phyloP scores from a whole-genome alignment of 2,329 filamentous ascomycete species.

The Parastagonospora nodorum region DNA sequence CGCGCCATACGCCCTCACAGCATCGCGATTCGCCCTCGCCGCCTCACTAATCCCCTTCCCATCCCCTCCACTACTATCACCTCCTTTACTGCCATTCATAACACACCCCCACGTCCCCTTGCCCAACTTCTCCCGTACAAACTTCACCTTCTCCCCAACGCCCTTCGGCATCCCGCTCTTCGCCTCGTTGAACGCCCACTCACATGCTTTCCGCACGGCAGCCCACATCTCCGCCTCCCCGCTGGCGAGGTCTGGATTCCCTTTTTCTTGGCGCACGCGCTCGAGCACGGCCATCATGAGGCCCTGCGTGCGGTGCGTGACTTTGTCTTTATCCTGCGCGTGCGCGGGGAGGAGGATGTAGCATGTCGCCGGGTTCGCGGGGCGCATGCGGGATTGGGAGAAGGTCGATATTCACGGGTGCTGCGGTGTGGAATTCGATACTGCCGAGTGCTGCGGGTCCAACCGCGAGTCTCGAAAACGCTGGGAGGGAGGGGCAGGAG shows the following conservation, averaged over 20 bases:
- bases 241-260: constrained; percentile 18
- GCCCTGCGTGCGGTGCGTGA: constrained; percentile 32
- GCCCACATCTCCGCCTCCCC: constrained; percentile 29
- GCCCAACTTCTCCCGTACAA: constrained; percentile 28
- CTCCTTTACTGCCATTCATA: constrained; percentile 7
- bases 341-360: constrained; percentile 26
- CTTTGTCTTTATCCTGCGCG: constrained; percentile 16
- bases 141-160: constrained; percentile 31
- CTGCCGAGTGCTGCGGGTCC: constrained; percentile 22
- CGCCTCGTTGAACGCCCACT: constrained; percentile 30
- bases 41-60: not conserved
- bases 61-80: not conserved
- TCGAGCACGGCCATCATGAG: constrained; percentile 40
- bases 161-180: constrained; percentile 33
- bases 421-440: constrained; percentile 22
- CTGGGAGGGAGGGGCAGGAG: constrained; percentile 11
- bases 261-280: constrained; percentile 28
- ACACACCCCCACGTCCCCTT: constrained; percentile 29
- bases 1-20: not conserved
- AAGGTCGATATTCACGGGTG: constrained; percentile 29
- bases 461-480: constrained; percentile 33
- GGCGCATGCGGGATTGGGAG: constrained; percentile 15
- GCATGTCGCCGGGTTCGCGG: constrained; percentile 18
- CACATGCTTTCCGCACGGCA: constrained; percentile 26
- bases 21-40: constrained; percentile 1